Evolutionary conservation across 2,329 filamentous ascomycete species (phyloP).

Genomic region (Rhynchosporium graminicola): DNA sequence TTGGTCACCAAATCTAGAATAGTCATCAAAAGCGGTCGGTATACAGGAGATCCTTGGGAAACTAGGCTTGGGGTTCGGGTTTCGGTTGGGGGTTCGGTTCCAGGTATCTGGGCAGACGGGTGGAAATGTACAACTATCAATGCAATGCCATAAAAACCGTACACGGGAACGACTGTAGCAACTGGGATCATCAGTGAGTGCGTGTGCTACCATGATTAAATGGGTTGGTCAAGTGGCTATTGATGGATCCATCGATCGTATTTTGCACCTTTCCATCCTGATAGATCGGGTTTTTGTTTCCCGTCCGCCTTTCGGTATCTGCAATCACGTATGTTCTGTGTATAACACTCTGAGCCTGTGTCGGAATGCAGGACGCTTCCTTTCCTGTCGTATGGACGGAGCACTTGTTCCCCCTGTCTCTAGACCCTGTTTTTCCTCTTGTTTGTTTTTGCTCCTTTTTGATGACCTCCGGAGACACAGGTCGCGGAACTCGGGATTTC

Average conservation of each 20-base stretch:
- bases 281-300: no score
- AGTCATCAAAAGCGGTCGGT: not conserved
- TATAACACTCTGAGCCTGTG: no score
- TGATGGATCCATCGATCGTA: not conserved
- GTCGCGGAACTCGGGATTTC: no score
- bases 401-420: not conserved
- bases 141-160: not conserved
- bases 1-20: not conserved
- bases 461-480: no score
- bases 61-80: not conserved
- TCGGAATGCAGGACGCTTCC: no score
- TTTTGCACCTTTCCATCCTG: no score
- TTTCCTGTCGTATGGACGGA: not conserved
- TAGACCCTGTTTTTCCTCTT: not conserved
- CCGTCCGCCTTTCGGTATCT: no score
- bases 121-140: conserved; percentile 1
- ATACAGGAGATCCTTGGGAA: not conserved
- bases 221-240: not conserved
- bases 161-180: not conserved
- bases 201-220: not conserved
- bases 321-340: no score
- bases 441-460: not conserved
- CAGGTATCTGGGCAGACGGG: not conserved
- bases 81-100: not conserved
- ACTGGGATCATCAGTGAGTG: not conserved